Conservation (phyloP, 1,139 yeast genomes). For the Hansenula sp. region DNA sequence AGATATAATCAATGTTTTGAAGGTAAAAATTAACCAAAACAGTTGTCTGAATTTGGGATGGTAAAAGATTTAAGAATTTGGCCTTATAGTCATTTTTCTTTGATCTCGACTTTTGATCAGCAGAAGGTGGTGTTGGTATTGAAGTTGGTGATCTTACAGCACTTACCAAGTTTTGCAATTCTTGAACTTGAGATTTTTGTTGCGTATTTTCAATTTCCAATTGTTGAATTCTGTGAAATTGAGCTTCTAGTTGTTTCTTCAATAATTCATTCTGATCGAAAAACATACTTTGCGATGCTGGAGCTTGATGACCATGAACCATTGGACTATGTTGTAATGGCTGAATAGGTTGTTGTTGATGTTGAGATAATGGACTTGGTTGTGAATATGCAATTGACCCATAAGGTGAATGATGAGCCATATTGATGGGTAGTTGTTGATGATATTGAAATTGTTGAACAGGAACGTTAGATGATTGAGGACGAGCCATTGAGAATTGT, state of each 20-base stretch:
- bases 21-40: conserved; percentile 22
- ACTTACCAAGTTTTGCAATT: conserved; percentile 7
- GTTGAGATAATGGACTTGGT: not conserved
- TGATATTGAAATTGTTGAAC: not conserved
- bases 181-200: conserved; percentile 5
- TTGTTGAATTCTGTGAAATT: conserved; percentile 11
- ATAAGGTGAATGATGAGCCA: not conserved
- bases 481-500: not conserved
- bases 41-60: conserved; percentile 19
- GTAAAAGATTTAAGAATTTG: conserved; percentile 15
- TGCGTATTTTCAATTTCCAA: conserved; percentile 14
- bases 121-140: conserved; percentile 1
- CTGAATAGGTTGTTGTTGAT: not conserved
- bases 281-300: too few species aligned
- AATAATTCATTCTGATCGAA: conserved; percentile 6
- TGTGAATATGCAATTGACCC: not conserved
- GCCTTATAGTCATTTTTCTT: conserved; percentile 5
- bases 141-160: conserved; percentile 2
- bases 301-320: too few species aligned
- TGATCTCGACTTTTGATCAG: not conserved
- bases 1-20: conserved; percentile 25
- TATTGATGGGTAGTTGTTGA: not conserved
- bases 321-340: too few species aligned
- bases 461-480: not conserved
- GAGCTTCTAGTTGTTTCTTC: conserved; percentile 8